phyloP scores from a whole-genome alignment of 495 filamentous ascomycete species.

The Podospora comata region DNA sequence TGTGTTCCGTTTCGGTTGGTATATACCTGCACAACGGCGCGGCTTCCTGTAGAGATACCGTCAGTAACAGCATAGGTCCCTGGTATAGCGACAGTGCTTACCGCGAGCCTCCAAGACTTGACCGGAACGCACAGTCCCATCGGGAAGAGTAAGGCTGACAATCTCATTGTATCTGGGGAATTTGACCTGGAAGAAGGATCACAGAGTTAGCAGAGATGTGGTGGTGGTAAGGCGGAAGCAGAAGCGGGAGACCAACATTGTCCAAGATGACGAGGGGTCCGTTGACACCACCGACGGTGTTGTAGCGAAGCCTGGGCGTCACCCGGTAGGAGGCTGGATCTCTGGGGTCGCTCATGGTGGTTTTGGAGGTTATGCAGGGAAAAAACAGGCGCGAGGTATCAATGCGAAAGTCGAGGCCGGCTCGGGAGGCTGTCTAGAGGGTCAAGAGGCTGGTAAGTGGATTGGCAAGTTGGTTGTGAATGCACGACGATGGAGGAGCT shows the following conservation, averaged over 20 bases:
- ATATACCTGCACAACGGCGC: constrained; percentile 88
- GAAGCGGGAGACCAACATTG: constrained; percentile 59
- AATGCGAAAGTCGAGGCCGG: constrained; percentile 22
- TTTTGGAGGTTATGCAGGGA: background rate
- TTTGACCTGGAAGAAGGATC: constrained; percentile 68
- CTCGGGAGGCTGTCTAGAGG: constrained; percentile 15
- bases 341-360: constrained; percentile 70
- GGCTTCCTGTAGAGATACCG: constrained; percentile 58
- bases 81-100: constrained; percentile 36
- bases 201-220: constrained; percentile 24
- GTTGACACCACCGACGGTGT: constrained; percentile 97
- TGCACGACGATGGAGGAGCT: constrained; percentile 17
- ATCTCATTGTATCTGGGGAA: constrained; percentile 97
- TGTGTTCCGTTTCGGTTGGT: background rate
- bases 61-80: constrained; percentile 19
- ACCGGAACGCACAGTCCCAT: constrained; percentile 89
- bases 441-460: constrained; percentile 7
- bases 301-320: constrained; percentile 87
- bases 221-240: background rate
- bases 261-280: constrained; percentile 96
- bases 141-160: constrained; percentile 89
- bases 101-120: constrained; percentile 97
- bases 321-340: constrained; percentile 69
- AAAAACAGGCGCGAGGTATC: constrained; percentile 6
- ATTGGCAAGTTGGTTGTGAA: constrained; percentile 18